Base-by-base conservation (phyloP, 805 yeast genomes). In the Metschnikowia lochheadii region DNA sequence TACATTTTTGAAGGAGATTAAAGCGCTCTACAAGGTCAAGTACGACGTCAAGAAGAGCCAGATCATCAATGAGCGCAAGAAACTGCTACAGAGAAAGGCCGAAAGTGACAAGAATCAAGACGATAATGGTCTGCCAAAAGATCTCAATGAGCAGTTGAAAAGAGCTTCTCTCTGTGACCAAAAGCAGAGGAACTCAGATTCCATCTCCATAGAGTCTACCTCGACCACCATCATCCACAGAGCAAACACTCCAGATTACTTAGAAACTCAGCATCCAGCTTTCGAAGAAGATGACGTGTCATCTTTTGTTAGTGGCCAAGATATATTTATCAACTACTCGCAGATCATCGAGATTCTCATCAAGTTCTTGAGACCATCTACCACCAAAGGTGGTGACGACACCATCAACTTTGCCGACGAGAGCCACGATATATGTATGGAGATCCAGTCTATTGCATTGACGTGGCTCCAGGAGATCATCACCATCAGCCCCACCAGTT, bases 401-500 rank as follows among this genome's bases (percentile, higher is more conserved):
- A 5, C 47, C 4, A 21, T 32, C 21, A 72, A 68, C 36, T 59
- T 68, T 23, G 52, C 67, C 1, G 65, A 59, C 18, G 77, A 73
- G 47, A 62, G 64, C 26, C 76, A 71, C 49, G 77, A 73, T 26
- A 61, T 70, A 4, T 63, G 62, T 40, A 54, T 67, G 49, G 88
- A 88, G 58, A 87, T 91, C 41, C 95, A 89, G 64, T 66, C 84
- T 32, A 87, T 87, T 3, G 89, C 89, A 0, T 72, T 92, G 45
- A 81, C 82, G 43, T 94, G 99, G 99, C 69, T 94, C 14, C 83
- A 81, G 49, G 83, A 83, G 15, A 72, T 94, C 33, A 68, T 94
- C 23, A 81, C 79, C 14, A 81, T 87, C 15, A 82, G 92, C 0
- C 92, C 97, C 1, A 73, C 77, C 37, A 86, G 91, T 42, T 84